Conservation (phyloP, 108 stramenopile species). For the Cyclostephanos tholiformis region DNA sequence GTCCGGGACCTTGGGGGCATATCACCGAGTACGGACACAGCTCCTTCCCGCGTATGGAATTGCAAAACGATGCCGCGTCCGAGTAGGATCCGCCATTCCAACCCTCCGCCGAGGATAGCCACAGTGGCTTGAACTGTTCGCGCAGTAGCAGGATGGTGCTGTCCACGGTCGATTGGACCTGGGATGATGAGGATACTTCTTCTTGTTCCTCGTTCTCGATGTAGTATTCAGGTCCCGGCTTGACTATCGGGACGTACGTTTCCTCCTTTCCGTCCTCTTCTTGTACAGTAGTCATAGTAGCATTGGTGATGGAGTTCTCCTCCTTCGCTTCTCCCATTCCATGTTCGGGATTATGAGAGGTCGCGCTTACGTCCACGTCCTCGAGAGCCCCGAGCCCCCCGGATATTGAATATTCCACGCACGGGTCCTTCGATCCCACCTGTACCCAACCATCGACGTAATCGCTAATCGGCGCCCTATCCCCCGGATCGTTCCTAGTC, state of each 20-base stretch:
- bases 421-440: not conserved
- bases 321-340: too few relatives aligned
- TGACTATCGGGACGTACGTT: not conserved
- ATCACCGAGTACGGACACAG: slow-evolving; percentile 13
- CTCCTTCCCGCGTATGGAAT: not conserved
- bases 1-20: not conserved
- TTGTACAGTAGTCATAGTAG: too few relatives aligned
- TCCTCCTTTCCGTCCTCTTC: too few relatives aligned
- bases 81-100: slow-evolving; percentile 11
- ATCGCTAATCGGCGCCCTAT: slow-evolving; percentile 4
- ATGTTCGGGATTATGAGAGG: too few relatives aligned
- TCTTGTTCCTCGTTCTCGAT: not conserved
- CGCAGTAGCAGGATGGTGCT: not conserved
- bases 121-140: slow-evolving; percentile 3
- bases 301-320: too few relatives aligned
- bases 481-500: not conserved
- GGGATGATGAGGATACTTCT: not conserved
- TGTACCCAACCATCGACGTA: slow-evolving; percentile 10
- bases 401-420: not conserved
- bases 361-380: not conserved
- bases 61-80: slow-evolving; percentile 1
- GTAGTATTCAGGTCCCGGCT: not conserved
- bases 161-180: not conserved
- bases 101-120: slow-evolving; percentile 1
- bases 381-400: not conserved